Percentiles rank a stretch among this genome's conserved stretches.
These are phyloP conservation scores for Kockovaella imperatae DNA, from an alignment of 768 basidiomycete genomes.

Conservation along the genomic window DNA sequence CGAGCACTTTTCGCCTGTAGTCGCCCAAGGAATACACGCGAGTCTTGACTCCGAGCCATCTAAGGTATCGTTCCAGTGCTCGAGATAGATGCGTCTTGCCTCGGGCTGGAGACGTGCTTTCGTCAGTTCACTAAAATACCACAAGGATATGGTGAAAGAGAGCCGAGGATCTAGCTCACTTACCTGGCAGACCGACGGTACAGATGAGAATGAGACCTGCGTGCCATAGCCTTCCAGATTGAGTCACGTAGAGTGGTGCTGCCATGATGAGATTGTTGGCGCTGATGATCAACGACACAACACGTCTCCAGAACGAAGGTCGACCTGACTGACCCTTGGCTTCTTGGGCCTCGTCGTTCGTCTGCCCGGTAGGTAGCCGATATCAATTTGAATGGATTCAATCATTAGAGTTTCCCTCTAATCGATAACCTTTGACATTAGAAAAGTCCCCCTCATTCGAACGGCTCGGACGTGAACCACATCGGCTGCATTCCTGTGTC, in stretches of 20 bases:
- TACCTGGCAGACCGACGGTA: slow-evolving; percentile 75
- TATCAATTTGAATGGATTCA: no score
- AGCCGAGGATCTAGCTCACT: slow-evolving; percentile 2
- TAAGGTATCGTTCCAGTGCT: slow-evolving; percentile 88
- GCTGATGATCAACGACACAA: not conserved
- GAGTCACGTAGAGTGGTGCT: slow-evolving; percentile 92
- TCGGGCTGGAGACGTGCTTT: slow-evolving; percentile 51
- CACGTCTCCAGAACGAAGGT: not conserved
- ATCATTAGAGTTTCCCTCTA: no score
- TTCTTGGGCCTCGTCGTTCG: no score
- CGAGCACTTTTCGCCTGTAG: slow-evolving; percentile 80
- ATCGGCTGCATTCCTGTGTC: no score
- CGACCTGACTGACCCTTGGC: no score
- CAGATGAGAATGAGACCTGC: slow-evolving; percentile 92
- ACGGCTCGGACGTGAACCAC: no score
- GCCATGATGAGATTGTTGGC: slow-evolving; percentile 53
- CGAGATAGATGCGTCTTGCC: slow-evolving; percentile 96
- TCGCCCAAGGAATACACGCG: slow-evolving; percentile 92
- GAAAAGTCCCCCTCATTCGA: no score
- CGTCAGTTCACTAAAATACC: not conserved
- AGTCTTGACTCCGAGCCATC: slow-evolving; percentile 97
- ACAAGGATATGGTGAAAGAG: not conserved
- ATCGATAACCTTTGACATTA: no score
- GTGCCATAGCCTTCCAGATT: slow-evolving; percentile 48
- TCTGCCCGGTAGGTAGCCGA: no score